Base-by-base conservation (phyloP, 192 early-diverging fungal genomes). In the Coemansia sp. region DNA sequence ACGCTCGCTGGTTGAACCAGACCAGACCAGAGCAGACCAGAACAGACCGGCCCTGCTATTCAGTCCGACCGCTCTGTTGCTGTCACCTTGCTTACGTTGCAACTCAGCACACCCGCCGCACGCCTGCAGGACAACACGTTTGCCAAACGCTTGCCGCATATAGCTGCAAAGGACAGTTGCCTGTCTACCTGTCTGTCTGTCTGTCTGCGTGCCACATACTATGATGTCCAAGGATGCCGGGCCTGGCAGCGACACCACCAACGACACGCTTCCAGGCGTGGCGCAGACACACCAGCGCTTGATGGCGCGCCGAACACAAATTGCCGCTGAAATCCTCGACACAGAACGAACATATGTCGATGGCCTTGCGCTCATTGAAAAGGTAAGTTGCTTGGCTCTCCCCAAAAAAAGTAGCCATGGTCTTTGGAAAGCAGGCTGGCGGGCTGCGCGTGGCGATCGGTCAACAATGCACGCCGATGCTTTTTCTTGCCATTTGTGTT, bases 271-370 rank as follows among this genome's bases (percentile, higher is more conserved):
- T 18, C 19, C n/a, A 14, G 31, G 24, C 45, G 44, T 18, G 29
- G 30, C 46, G 10, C 30, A n/a, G 45, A 10, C 35, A 6, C 45
- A 62, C 50, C 63, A 62, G 55, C 63, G 48, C 45, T 61, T 58
- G 48, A 50, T 62, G 19, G 33, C 21, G 6, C 67, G 51, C 52
- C 64, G 91, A 21, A 68, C 76, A 52, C 73, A 81, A 31, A 85
- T 96, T 43, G 81, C 88, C 4, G 82, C 77, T 18, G 94, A 96
- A 72, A 90, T 96, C 18, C 64, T 94, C 32, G 71, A 83, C 35
- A 93, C 94, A 2, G 94, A 96, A 73, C 50, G 81, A 54, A 89
- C 92, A 3, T 97, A 97, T 72, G 93, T 97, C 4, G 77, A 85
- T 30, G 88, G 91, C 28, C 77, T 97, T 62, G 58, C 48, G 24